Percentiles rank a stretch among this genome's conserved stretches.
Conservation (phyloP, 2,329 filamentous ascomycete species). For the Hirsutella minnesotensis region DNA sequence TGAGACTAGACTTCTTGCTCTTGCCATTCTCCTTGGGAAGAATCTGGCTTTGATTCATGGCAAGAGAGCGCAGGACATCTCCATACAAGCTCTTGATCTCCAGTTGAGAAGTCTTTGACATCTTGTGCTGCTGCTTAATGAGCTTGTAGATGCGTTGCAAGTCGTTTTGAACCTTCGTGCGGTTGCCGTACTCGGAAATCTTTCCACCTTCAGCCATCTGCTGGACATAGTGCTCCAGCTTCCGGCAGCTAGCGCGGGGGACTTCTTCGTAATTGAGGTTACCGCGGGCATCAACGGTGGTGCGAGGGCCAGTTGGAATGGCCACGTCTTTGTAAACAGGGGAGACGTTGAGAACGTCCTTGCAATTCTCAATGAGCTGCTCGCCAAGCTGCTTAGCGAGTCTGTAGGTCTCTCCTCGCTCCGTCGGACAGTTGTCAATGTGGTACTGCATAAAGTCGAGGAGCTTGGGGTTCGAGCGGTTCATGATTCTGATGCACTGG, state of each 20-base stretch:
- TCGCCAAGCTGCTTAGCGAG: conserved; percentile 91
- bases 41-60: conserved; percentile 98
- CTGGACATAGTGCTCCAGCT: conserved; percentile 95
- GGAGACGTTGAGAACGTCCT: conserved; percentile 70
- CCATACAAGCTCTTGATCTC: conserved; percentile 94
- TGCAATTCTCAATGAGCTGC: conserved; percentile 95
- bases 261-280: conserved; percentile 88
- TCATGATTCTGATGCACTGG: conserved; percentile 98
- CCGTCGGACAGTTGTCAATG: conserved; percentile 95
- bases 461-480: conserved; percentile 88
- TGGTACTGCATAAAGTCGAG: conserved; percentile 99
- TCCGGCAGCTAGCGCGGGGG: conserved; percentile 78
- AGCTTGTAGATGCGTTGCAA: conserved; percentile 93
- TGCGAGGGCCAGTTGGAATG: conserved; percentile 81
- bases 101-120: conserved; percentile 89
- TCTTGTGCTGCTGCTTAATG: conserved; percentile 95
- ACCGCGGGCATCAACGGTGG: conserved; percentile 82
- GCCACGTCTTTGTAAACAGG: conserved; percentile 96
- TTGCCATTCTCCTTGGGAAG: conserved; percentile 78
- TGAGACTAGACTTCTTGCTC: conserved; percentile 38
- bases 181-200: conserved; percentile 96
- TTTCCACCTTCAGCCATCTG: conserved; percentile 98
- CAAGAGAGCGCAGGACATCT: conserved; percentile 84
- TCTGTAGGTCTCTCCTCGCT: conserved; percentile 93
- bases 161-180: conserved; percentile 95